Base-by-base conservation (phyloP, 345 rosid species). In the Adansonia digitata region DNA sequence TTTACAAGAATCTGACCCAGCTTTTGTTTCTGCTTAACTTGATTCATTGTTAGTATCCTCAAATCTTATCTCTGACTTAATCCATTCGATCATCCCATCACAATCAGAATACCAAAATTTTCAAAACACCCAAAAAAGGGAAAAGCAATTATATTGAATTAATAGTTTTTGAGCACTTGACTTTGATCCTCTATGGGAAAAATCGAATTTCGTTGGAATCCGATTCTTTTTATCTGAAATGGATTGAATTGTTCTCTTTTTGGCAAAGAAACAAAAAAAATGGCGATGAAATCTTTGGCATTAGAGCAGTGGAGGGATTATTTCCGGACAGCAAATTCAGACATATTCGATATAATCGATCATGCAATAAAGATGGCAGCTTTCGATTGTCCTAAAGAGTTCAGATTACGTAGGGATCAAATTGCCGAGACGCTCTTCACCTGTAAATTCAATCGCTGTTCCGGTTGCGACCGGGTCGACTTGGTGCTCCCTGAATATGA, bases 261-360 rank as follows among this genome's bases (percentile, higher is more conserved):
- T 42, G 14, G 29, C 13, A 20, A 35, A 13, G 57, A 53, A 53
- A 20, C 9, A 20, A 11, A 17, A 31, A 40, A 37, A 24, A 24
- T 1, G 53, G 34, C 59, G 59, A 45, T 61, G 76, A 73, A 73
- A 45, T 29, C 42, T 73, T 13, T 13, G 76, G 69, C 92, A 39
- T 59, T 90, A 31, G 97, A 91, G 51, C 78, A 77, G 74, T 94
- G 98, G 98, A 86, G 97, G 71, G 77, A 86, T 43, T 94, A 84
- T 86, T 94, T 94, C 78, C 83, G 90, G 67, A 75, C 85, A 18
- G 87, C 90, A 20, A 88, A 85, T 76, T 86, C 87, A 3, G 91
- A 89, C 69, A 88, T 95, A 5, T 95, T 95, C 39, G 92, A 57
- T 27, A 57, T 57, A 57, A 57, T 57, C 31, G 63, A 57, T 27